phyloP scores from a whole-genome alignment of 768 basidiomycete species.

The Chalciporus sphaerocephalus region DNA sequence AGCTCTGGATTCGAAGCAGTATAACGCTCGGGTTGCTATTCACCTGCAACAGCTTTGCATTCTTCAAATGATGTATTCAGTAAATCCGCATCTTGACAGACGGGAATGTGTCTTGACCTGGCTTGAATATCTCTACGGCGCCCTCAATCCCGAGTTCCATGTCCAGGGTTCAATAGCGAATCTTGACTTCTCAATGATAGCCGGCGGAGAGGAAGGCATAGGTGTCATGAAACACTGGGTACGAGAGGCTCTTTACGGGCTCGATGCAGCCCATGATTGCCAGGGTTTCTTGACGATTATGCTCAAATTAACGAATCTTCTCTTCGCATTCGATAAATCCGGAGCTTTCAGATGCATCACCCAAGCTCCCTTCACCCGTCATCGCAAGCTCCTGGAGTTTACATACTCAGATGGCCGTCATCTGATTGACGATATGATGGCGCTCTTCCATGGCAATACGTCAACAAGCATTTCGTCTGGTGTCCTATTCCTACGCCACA shows the following conservation, averaged over 20 bases:
- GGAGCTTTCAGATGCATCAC: slow-evolving; percentile 34
- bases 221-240: slow-evolving; percentile 45
- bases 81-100: not conserved
- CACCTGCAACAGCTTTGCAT: slow-evolving; percentile 50
- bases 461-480: slow-evolving; percentile 32
- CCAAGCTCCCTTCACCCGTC: slow-evolving; percentile 25
- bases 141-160: slow-evolving; percentile 44
- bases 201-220: slow-evolving; percentile 36
- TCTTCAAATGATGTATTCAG: slow-evolving; percentile 31
- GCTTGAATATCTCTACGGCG: slow-evolving; percentile 45
- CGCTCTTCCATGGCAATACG: slow-evolving; percentile 25
- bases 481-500: slow-evolving; percentile 37
- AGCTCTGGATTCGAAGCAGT: slow-evolving; percentile 31
- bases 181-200: slow-evolving; percentile 36
- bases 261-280: slow-evolving; percentile 14
- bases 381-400: not conserved
- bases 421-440: slow-evolving; percentile 33
- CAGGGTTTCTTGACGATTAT: slow-evolving; percentile 39
- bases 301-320: slow-evolving; percentile 35
- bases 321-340: slow-evolving; percentile 36
- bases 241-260: slow-evolving; percentile 35
- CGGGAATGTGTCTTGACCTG: slow-evolving; percentile 27
- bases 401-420: slow-evolving; percentile 17
- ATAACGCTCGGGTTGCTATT: slow-evolving; percentile 39
- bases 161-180: slow-evolving; percentile 41